Evolutionary conservation across 345 rosid genomes (phyloP).

Genomic region (Eucalyptus microcorys): DNA sequence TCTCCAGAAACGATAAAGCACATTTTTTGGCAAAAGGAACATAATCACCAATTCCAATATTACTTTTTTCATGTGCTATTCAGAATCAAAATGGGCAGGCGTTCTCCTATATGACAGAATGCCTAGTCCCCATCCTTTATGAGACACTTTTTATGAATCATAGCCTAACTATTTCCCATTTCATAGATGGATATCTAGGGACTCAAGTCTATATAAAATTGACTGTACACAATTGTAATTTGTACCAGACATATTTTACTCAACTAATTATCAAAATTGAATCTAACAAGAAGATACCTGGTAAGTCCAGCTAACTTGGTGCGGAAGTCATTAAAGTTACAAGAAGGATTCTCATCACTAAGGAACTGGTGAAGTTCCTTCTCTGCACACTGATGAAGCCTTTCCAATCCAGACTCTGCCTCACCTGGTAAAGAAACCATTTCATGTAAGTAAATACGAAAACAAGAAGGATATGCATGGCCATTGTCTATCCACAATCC

Average conservation of each 20-base stretch:
- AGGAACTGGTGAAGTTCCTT: slow-evolving; percentile 74
- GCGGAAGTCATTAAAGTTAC: slow-evolving; percentile 79
- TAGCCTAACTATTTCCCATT: neutral
- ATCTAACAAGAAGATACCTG: slow-evolving; percentile 35
- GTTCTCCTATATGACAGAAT: no score
- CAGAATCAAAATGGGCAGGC: no score
- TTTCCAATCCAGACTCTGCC: slow-evolving; percentile 90
- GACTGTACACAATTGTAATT: neutral
- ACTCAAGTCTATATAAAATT: neutral
- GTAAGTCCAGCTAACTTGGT: slow-evolving; percentile 85
- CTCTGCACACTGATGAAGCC: slow-evolving; percentile 98
- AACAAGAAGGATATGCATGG: neutral
- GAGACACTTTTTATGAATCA: neutral
- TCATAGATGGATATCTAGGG: neutral
- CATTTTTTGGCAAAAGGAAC: no score
- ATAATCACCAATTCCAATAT: no score
- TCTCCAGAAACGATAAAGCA: no score
- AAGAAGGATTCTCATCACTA: slow-evolving; percentile 39
- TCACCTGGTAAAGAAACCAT: slow-evolving; percentile 48
- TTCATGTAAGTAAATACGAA: neutral
- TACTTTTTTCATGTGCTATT: no score
- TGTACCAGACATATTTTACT: neutral
- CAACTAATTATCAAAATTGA: neutral
- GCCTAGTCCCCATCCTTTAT: no score
- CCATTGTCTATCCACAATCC: neutral